These are phyloP conservation scores for Stephania cephalantha DNA, from an alignment of 164 flowering plant species.

Conservation along the genomic window DNA sequence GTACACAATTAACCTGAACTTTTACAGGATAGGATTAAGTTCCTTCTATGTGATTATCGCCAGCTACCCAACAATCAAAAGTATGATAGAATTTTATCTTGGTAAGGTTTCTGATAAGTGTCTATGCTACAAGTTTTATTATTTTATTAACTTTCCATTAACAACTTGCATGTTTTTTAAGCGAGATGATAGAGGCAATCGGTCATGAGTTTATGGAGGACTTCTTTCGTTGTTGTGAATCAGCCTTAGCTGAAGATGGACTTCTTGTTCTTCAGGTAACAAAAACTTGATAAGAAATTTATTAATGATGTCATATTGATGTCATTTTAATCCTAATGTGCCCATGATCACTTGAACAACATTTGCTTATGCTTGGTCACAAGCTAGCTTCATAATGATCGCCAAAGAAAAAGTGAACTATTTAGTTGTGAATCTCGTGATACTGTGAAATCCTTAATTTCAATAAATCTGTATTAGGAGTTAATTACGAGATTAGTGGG, in stretches of 20 bases:
- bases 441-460: no score
- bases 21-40: conserved; percentile 55
- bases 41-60: conserved; percentile 80
- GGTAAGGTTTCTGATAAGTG: conserved; percentile 31
- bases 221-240: conserved; percentile 68
- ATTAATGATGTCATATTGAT: neutral
- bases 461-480: no score
- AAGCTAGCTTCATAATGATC: neutral
- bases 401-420: neutral
- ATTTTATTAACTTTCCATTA: neutral
- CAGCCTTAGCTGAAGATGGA: conserved; percentile 67
- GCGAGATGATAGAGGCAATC: conserved; percentile 91
- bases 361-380: neutral
- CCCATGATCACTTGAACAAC: neutral
- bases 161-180: conserved; percentile 16
- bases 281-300: neutral
- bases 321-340: neutral
- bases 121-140: conserved; percentile 1
- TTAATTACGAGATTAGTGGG: no score
- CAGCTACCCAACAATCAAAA: conserved; percentile 47
- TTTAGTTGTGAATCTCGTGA: neutral
- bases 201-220: conserved; percentile 92
- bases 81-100: conserved; percentile 80
- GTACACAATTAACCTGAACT: neutral
- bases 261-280: conserved; percentile 86